phyloP scores from a whole-genome alignment of 75 land plant species.

The Picea sitchensis region DNA sequence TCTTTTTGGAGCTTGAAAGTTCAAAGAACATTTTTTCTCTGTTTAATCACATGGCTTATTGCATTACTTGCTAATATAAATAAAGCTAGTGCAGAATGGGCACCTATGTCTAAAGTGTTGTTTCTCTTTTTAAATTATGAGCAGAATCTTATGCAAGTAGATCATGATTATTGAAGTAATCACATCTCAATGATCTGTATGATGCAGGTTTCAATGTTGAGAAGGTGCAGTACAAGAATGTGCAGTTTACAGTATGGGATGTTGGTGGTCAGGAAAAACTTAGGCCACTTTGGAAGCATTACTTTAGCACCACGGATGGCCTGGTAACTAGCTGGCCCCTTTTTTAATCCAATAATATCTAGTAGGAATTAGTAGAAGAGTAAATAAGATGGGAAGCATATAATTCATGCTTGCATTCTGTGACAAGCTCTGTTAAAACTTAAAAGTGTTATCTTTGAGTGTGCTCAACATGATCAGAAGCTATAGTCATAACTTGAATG shows the following conservation, averaged over 20 bases:
- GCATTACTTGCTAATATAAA: neutral
- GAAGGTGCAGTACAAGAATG: conserved; percentile 98
- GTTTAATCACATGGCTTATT: neutral
- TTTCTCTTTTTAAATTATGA: neutral
- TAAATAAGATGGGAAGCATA: no score
- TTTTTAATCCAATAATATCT: no score
- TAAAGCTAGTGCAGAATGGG: neutral
- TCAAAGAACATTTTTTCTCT: neutral
- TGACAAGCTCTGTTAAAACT: no score
- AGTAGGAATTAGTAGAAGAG: no score
- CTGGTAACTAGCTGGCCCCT: conserved; percentile 44
- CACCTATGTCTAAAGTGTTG: neutral
- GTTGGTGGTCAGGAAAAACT: conserved; percentile 98
- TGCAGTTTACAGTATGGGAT: conserved; percentile 97
- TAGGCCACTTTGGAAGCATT: conserved; percentile 96
- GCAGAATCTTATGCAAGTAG: neutral
- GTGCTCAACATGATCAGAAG: no score
- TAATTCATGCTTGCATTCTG: no score
- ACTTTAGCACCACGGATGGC: conserved; percentile 96
- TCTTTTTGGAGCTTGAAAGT: neutral
- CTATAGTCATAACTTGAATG: no score
- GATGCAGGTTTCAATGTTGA: conserved; percentile 94
- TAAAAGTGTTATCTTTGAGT: no score
- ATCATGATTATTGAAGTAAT: neutral
- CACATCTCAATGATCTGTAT: conserved; percentile 3